Percentiles rank a stretch among this genome's conserved stretches.
phyloP scores from a whole-genome alignment of 257 asterid species.

The Cinchona pubescens region DNA sequence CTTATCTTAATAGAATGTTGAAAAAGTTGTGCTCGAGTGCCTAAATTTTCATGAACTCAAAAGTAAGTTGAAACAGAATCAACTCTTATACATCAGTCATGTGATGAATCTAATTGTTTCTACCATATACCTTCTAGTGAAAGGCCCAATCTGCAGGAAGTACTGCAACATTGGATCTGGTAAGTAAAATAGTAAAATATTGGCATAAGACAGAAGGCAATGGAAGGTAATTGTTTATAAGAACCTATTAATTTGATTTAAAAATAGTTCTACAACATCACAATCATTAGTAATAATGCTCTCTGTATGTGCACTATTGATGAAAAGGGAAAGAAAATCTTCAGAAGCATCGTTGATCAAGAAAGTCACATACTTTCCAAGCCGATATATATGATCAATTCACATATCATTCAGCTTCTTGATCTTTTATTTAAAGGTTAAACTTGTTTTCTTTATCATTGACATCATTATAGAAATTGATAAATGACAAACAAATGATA shows the following conservation, averaged over 20 bases:
- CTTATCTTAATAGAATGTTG: too few relatives aligned
- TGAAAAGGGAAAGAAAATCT: constrained; percentile 17
- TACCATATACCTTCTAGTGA: too few relatives aligned
- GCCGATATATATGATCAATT: constrained; percentile 75
- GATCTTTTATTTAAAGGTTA: neutral
- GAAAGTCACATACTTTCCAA: constrained; percentile 66
- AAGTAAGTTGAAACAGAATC: too few relatives aligned
- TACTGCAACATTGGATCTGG: too few relatives aligned
- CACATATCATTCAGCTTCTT: neutral
- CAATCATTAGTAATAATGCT: constrained; percentile 73
- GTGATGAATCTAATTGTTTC: too few relatives aligned
- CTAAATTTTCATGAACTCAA: too few relatives aligned
- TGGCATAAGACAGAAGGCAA: neutral
- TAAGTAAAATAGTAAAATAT: neutral
- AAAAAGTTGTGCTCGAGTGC: too few relatives aligned
- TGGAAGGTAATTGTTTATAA: neutral
- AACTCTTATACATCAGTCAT: too few relatives aligned
- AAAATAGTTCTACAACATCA: constrained; percentile 69
- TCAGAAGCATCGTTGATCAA: constrained; percentile 6
- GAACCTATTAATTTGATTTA: constrained; percentile 63
- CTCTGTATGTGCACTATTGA: constrained; percentile 86
- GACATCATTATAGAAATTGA: neutral
- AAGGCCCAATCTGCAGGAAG: too few relatives aligned
- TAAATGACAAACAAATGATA: neutral
- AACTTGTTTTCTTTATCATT: neutral